These are phyloP conservation scores for Myxozyma monticola DNA, from an alignment of 805 yeast species.

Conservation along the genomic window DNA sequence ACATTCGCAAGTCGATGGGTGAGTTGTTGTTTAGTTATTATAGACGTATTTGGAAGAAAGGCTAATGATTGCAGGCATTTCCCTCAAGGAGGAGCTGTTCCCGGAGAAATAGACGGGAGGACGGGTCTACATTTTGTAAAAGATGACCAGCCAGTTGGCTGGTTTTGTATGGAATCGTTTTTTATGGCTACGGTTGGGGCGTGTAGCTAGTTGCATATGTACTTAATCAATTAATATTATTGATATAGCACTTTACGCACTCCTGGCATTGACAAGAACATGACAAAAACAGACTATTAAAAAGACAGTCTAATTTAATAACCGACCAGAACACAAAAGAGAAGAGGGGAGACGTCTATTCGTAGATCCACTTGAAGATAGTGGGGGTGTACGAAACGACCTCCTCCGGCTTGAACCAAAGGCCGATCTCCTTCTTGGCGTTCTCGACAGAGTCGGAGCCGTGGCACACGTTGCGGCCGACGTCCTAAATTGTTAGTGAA, in stretches of 20 bases:
- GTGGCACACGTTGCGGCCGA: conserved; percentile 99
- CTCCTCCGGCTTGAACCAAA: conserved; percentile 99
- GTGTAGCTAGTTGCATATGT: too few relatives aligned
- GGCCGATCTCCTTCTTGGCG: conserved; percentile 91
- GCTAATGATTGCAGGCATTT: conserved; percentile 44
- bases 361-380: conserved; percentile 88
- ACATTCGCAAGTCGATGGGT: conserved; percentile 87
- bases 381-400: conserved; percentile 88
- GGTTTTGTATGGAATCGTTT: too few relatives aligned
- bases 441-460: conserved; percentile 99
- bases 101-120: conserved; percentile 34
- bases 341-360: conserved; percentile 1
- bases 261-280: too few relatives aligned
- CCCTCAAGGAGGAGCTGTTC: conserved; percentile 87
- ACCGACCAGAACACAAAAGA: too few relatives aligned
- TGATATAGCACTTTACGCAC: too few relatives aligned
- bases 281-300: neutral
- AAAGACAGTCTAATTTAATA: neutral
- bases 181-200: too few relatives aligned
- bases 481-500: conserved; percentile 50
- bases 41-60: neutral
- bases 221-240: too few relatives aligned
- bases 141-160: too few relatives aligned
- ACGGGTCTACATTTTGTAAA: too few relatives aligned
- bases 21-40: neutral